Conservation (phyloP, 768 basidiomycete genomes). For the Phaeotremella fagi region DNA sequence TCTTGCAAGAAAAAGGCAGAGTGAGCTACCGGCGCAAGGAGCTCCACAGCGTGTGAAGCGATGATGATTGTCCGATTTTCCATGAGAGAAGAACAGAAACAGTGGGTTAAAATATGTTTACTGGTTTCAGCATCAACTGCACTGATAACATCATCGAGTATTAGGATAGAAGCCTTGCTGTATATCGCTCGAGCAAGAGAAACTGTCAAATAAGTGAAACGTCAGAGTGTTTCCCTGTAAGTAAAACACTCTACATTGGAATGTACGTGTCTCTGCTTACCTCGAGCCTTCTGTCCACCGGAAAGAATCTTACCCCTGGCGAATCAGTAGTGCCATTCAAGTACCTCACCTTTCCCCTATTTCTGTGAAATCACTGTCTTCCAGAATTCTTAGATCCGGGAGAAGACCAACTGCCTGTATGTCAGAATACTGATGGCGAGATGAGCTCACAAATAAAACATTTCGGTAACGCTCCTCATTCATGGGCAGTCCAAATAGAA, state of each 20-base stretch:
- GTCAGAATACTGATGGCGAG: too few relatives aligned
- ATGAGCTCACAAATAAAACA: constrained; percentile 38
- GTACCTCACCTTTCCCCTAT: constrained; percentile 64
- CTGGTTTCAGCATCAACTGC: constrained; percentile 60
- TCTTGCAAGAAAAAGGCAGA: constrained; percentile 40
- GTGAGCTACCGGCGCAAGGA: constrained; percentile 39
- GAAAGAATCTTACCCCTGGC: constrained; percentile 44
- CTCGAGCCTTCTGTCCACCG: constrained; percentile 60
- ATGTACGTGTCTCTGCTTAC: constrained; percentile 9
- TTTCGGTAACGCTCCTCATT: constrained; percentile 52
- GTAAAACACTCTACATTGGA: too few relatives aligned
- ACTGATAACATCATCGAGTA: constrained; percentile 66
- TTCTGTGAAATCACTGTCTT: constrained; percentile 64
- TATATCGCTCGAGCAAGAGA: constrained; percentile 61
- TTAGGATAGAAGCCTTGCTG: constrained; percentile 57
- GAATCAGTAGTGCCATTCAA: background rate
- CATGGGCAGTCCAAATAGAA: constrained; percentile 53
- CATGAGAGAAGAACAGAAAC: constrained; percentile 54
- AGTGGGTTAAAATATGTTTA: constrained; percentile 54
- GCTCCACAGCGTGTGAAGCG: constrained; percentile 50
- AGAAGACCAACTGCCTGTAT: constrained; percentile 43
- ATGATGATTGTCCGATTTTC: constrained; percentile 55
- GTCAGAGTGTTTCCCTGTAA: too few relatives aligned
- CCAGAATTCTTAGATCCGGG: constrained; percentile 53
- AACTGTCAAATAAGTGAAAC: too few relatives aligned